Conservation (phyloP, 2,329 filamentous ascomycete genomes). For the Penicillium sp. region DNA sequence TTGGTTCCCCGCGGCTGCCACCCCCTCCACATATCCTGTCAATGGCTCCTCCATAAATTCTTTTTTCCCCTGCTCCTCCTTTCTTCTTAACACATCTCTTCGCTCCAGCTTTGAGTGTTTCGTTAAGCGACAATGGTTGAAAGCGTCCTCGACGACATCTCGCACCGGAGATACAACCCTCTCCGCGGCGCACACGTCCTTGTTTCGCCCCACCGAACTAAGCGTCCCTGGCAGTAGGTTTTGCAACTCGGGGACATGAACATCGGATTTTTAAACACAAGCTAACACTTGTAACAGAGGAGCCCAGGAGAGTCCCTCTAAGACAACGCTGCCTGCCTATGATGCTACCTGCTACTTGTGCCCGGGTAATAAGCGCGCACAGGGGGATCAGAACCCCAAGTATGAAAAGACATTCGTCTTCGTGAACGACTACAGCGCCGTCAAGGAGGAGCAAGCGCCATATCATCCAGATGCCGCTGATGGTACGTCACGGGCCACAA, state of each 20-base stretch:
- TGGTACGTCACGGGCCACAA: slow-evolving; percentile 43
- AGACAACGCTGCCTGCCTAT: slow-evolving; percentile 74
- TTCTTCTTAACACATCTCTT: not conserved
- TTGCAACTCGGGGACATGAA: not conserved
- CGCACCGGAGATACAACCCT: slow-evolving; percentile 91
- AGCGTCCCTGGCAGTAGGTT: slow-evolving; percentile 95
- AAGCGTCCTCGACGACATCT: slow-evolving; percentile 89
- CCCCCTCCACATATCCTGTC: slow-evolving; percentile 4
- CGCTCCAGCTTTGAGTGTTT: not conserved
- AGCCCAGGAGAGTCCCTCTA: slow-evolving; percentile 74
- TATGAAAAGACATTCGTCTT: slow-evolving; percentile 92
- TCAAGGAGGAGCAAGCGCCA: slow-evolving; percentile 88
- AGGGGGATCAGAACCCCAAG: slow-evolving; percentile 82
- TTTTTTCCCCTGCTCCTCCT: not conserved
- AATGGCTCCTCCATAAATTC: slow-evolving; percentile 9
- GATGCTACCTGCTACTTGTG: slow-evolving; percentile 95
- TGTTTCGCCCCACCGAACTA: slow-evolving; percentile 94
- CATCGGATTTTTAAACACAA: not conserved
- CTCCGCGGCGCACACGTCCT: slow-evolving; percentile 89
- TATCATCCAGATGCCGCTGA: slow-evolving; percentile 65
- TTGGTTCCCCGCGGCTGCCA: slow-evolving; percentile 17
- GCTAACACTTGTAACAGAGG: slow-evolving; percentile 58
- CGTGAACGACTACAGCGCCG: slow-evolving; percentile 96
- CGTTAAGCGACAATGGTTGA: slow-evolving; percentile 63
- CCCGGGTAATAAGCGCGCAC: slow-evolving; percentile 85